Evolutionary conservation across 2,329 filamentous ascomycete genomes (phyloP).

Genomic region (Paraphoma sp.): DNA sequence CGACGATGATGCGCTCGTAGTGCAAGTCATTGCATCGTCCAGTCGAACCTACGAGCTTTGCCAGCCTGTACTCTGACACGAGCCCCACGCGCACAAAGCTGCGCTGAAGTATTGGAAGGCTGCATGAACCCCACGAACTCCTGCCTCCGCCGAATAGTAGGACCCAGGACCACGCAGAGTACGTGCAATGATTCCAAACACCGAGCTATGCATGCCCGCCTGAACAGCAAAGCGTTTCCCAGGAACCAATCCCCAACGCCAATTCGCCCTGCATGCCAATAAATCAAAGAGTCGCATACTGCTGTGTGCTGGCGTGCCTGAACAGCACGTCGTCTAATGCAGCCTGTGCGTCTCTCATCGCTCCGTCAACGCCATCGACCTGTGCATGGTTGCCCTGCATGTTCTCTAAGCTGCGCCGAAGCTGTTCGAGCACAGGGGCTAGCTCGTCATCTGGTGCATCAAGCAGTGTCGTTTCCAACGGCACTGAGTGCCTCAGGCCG

Average conservation of each 20-base stretch:
- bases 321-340: slow-evolving; percentile 46
- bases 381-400: slow-evolving; percentile 49
- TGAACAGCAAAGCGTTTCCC: slow-evolving; percentile 17
- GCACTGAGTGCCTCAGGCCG: slow-evolving; percentile 26
- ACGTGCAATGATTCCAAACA: slow-evolving; percentile 16
- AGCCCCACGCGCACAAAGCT: not conserved
- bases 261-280: slow-evolving; percentile 32
- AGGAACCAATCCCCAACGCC: slow-evolving; percentile 16
- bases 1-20: slow-evolving; percentile 1
- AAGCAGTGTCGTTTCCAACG: slow-evolving; percentile 25
- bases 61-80: not conserved
- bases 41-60: not conserved
- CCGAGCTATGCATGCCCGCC: slow-evolving; percentile 26
- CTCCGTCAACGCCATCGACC: slow-evolving; percentile 43
- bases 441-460: slow-evolving; percentile 42
- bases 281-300: slow-evolving; percentile 41
- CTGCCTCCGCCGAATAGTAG: slow-evolving; percentile 18
- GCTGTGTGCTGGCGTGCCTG: slow-evolving; percentile 36
- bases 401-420: slow-evolving; percentile 46
- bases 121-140: slow-evolving; percentile 23
- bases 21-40: slow-evolving; percentile 1
- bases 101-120: slow-evolving; percentile 27
- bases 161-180: slow-evolving; percentile 24
- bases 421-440: slow-evolving; percentile 43
- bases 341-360: slow-evolving; percentile 34